Base-by-base conservation (phyloP, 2,329 filamentous ascomycete genomes). In the Sclerotinia borealis region DNA sequence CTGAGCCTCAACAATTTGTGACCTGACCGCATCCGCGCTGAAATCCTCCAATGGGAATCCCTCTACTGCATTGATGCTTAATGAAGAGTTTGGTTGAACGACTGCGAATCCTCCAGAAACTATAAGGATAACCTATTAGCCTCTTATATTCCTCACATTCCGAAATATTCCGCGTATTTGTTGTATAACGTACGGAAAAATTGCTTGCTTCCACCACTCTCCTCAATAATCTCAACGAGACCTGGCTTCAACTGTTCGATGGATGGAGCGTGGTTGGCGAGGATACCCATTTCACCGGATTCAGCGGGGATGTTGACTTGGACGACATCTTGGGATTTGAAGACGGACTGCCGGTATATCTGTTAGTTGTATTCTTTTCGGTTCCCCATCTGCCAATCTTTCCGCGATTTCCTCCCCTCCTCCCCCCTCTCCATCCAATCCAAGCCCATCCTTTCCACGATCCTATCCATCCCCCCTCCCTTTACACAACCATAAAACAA, bases 221-320 rank as follows among this genome's bases (percentile, higher is more conserved):
- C 95, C 84, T 98, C 93, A 72, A 98, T 86, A 76, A 99, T 85
- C 84, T 98, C 93, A 72, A 99, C 85, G 72, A 98, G 81, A 75
- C 95, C 95, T 67, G 95, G 93, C 86, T 96, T 96, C 79, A 99
- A 85, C 85, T 99, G 95, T 85, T 99, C 95, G 76, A 99, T 98
- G 67, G 93, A 92, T 70, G 95, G 93, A 75, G 99, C 95, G 86
- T 99, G 95, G 85, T 95, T 96, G 78, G 95, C 95, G 77, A 99
- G 90, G 74, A 99, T 89, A 90, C 95, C 95, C 95, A 99, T 99
- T 75, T 98, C 95, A 78, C 95, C 95, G 68, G 93, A 96, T 79
- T 96, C 95, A 76, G 95, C 95, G 78, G 95, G 90, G 76, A 99
- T 89, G 86, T 99, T 99, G 84, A 99, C 95, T 84, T 99, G 95